phyloP scores from a whole-genome alignment of 176 grass and related monocot species.

The Hordeum marinum region DNA sequence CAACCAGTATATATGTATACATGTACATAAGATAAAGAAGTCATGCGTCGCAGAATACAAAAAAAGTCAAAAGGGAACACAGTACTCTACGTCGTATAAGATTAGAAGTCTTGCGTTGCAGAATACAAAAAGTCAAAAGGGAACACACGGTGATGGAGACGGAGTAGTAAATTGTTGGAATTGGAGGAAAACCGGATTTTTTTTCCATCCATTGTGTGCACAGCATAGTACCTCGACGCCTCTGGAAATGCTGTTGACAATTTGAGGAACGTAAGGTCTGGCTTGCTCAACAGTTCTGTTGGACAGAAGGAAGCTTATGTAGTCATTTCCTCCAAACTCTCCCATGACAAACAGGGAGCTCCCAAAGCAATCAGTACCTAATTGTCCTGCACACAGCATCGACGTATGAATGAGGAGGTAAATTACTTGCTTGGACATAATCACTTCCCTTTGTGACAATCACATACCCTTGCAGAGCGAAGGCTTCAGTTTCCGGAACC shows the following conservation, averaged over 20 bases:
- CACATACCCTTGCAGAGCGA: slow-evolving; percentile 41
- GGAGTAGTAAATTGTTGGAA: not conserved
- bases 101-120: not conserved
- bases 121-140: not conserved
- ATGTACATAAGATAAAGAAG: not conserved
- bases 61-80: not conserved
- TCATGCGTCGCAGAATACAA: not conserved
- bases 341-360: slow-evolving; percentile 38
- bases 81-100: no score
- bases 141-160: not conserved
- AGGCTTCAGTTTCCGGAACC: slow-evolving; percentile 47
- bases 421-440: not conserved
- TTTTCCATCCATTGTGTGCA: not conserved
- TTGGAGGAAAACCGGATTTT: not conserved
- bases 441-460: not conserved
- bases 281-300: slow-evolving; percentile 20
- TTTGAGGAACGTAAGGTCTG: slow-evolving; percentile 18
- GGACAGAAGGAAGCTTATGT: not conserved
- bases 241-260: slow-evolving; percentile 17
- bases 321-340: slow-evolving; percentile 38
- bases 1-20: not conserved
- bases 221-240: slow-evolving; percentile 30
- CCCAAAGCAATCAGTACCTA: slow-evolving; percentile 3
- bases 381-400: not conserved
- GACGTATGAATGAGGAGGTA: not conserved